A percentile compares a stretch with the other conserved stretches of the same genome.
Evolutionary conservation across 2,329 filamentous ascomycete genomes (phyloP).

Genomic region (Simplicillium aogashimaense): DNA sequence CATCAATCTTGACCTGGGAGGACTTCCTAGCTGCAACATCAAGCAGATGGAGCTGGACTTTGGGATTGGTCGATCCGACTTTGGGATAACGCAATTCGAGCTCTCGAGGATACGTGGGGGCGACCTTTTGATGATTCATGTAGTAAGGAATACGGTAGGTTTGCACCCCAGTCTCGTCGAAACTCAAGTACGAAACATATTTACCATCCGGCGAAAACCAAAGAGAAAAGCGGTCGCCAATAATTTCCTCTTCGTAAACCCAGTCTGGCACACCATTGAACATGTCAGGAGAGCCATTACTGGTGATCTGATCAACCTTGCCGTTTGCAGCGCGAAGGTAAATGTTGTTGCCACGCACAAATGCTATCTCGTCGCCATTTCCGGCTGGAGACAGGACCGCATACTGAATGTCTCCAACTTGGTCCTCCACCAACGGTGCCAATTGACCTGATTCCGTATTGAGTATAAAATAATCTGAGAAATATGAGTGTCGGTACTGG

Average conservation of each 20-base stretch:
- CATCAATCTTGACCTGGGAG: constrained; percentile 39
- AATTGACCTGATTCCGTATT: constrained; percentile 47
- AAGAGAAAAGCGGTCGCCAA: constrained; percentile 64
- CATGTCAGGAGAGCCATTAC: constrained; percentile 47
- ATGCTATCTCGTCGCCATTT: constrained; percentile 48
- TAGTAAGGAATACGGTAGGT: constrained; percentile 60
- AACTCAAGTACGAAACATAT: constrained; percentile 79
- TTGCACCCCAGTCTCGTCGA: constrained; percentile 65
- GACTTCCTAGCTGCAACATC: constrained; percentile 36
- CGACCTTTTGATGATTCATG: constrained; percentile 46
- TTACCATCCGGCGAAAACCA: constrained; percentile 91
- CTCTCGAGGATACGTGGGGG: constrained; percentile 51
- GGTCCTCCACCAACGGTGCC: constrained; percentile 45
- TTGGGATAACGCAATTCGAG: constrained; percentile 59
- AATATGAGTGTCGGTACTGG: constrained; percentile 59
- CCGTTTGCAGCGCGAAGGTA: constrained; percentile 41
- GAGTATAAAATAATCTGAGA: constrained; percentile 55
- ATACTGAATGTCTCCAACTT: constrained; percentile 57
- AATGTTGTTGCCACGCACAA: constrained; percentile 57
- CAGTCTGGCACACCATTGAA: constrained; percentile 61
- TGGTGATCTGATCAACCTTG: constrained; percentile 45
- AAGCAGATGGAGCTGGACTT: constrained; percentile 49
- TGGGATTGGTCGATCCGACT: constrained; percentile 58
- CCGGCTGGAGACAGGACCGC: constrained; percentile 45
- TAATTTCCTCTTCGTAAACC: constrained; percentile 67